These are phyloP conservation scores for Chaetomium tenue DNA, from an alignment of 495 filamentous ascomycete species.

Conservation along the genomic window DNA sequence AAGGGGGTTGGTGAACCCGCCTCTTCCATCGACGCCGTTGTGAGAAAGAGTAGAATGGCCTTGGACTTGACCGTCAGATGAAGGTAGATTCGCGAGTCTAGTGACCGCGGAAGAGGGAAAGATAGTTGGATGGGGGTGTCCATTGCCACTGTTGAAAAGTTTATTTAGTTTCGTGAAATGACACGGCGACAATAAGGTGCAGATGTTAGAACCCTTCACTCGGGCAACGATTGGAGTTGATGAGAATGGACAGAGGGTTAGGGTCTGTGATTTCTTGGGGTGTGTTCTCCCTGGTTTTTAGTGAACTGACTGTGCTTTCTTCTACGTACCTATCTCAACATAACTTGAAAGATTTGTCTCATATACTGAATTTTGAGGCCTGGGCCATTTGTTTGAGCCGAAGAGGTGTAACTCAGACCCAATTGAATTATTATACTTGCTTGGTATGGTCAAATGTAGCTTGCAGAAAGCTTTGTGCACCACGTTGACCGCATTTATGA, in stretches of 20 bases:
- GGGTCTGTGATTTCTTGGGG: background rate
- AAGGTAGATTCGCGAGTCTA: slow-evolving; percentile 76
- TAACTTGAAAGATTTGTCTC: background rate
- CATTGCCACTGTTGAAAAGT: slow-evolving; percentile 15
- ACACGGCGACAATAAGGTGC: background rate
- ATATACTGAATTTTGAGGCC: background rate
- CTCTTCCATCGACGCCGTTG: slow-evolving; percentile 64
- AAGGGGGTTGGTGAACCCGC: slow-evolving; percentile 52
- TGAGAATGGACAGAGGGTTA: background rate
- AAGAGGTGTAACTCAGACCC: background rate
- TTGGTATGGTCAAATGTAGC: background rate
- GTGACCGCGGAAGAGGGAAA: slow-evolving; percentile 70
- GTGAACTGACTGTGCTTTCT: background rate
- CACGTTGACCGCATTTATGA: background rate
- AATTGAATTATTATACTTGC: background rate
- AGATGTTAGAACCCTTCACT: background rate
- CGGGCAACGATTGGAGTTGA: background rate
- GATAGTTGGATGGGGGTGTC: slow-evolving; percentile 61
- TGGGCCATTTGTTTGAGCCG: background rate
- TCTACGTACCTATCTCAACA: background rate
- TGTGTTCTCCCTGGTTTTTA: background rate
- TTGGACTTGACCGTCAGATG: slow-evolving; percentile 68
- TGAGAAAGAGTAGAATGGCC: slow-evolving; percentile 71
- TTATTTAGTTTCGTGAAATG: background rate
- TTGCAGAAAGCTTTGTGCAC: background rate